Evolutionary conservation across 1,284 basidiomycete species (phyloP), one percentile per base, ranked within the genome.

Genomic region (Leccinum solheimii): DNA sequence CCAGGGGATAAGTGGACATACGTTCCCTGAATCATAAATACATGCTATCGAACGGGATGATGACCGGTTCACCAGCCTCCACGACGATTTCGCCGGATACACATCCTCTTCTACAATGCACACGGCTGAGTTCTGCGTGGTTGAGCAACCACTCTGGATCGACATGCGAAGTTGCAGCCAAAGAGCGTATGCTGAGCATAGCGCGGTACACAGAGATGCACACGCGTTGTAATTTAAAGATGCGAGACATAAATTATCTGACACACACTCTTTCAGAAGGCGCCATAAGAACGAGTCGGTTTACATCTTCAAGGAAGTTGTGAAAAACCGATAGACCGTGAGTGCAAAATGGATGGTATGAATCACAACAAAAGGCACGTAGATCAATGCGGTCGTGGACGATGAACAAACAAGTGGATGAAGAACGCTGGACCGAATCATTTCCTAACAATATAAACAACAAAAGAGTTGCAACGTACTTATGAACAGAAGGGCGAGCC

Each of bases 131-230:
- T 52, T 67, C 65, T 51, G 65, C 61, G 7, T 69, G 60, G 19
- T 62, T 67, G 40, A 68, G 58, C 27, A 67, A 34, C 65, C 67
- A 67, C 16, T 51, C 58, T 5, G 62, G 67, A 55, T 67, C 60
- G 14, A 67, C 67, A 16, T 64, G 64, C 13, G 56, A 56, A 30
- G 63, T 64, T 27, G 63, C 60, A 49, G 66, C 66, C 11, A 68
- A 27, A 4, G 67, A 66, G 7, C 54, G 62, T 61, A 68, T 64
- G 21, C 50, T 61, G 36, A 67, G 34, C 64, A 67, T 64, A 3
- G 56, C 58, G 49, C 67, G 64, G 48, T 61, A 61, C 21, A 62
- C 59, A 19, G 66, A 23, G 52, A 36, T 30, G 61, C 57, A 11
- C 59, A 63, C 56, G n/a, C 9, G 16, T 23, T 11, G 11, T 3